Base-by-base conservation (phyloP, 495 filamentous ascomycete species). In the Cudoniella acicularis region DNA sequence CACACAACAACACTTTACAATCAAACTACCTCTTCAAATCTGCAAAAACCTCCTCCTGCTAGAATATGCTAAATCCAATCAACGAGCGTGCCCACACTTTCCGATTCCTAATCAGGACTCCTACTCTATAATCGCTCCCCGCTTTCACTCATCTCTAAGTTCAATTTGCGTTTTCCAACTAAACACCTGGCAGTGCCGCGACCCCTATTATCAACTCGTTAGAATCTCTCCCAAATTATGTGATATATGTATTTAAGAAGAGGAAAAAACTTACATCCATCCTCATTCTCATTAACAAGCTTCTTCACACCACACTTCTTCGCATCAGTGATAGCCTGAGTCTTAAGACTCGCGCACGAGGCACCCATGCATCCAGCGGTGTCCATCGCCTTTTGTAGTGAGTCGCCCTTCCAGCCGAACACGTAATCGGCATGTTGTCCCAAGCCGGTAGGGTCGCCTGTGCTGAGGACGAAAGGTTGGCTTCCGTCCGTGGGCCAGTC, bases 361-460 rank as follows among this genome's bases (percentile, higher is more conserved):
- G 77, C 73, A 66, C 76, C 76, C 53, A 73, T 68, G 67, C 77
- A 79, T 50, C 76, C 72, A 74, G 74, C 71, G 73, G 74, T 18
- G 73, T 57, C 47, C 72, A 88, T 75, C 56, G 83, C 85, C 54
- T 76, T 76, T 67, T 91, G 84, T 25, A 91, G 79, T 43, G 77
- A 70, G 36, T 77, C 67, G 43, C 76, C 75, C 67, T 91, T 80
- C 88, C 88, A 92, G 66, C 88, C 88, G 66, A 88, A 87, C 59
- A 91, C 64, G 74, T 90, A 91, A 75, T 91, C 88, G 48, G 84
- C 86, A 70, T 91, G 88, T 36, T 52, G 48, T 10, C 58, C 58
- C 23, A 54, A 43, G 18, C 58, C 58, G 11, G 45, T 56, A 16
- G 84, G 81, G 63, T 91, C 88, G 46, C 86, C 87, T 24, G 61